phyloP scores from a whole-genome alignment of 441 rosid genomes.

The Gossypium davidsonii region DNA sequence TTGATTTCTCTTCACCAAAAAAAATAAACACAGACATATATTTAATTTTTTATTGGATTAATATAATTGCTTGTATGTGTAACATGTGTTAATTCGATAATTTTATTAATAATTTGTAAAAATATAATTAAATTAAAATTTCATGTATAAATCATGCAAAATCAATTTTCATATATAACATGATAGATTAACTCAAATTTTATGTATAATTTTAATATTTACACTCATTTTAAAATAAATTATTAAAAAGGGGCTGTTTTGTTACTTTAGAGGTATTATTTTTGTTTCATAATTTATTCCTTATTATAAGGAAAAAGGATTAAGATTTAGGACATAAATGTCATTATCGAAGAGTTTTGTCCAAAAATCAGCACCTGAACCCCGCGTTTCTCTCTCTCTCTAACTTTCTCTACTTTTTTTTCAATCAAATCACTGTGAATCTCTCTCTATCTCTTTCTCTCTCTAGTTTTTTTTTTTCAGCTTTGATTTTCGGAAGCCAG shows the following conservation, averaged over 20 bases:
- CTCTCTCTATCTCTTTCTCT: conserved; percentile 8
- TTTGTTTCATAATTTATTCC: neutral
- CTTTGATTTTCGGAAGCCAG: neutral
- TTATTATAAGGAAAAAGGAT: conserved; percentile 9
- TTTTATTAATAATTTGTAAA: no score
- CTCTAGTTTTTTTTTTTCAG: conserved; percentile 14
- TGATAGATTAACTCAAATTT: no score
- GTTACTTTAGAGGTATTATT: conserved; percentile 13
- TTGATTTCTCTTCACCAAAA: no score
- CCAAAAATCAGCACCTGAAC: conserved; percentile 21
- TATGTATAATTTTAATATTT: no score
- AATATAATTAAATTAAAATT: no score
- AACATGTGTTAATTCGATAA: no score
- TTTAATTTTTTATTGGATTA: no score
- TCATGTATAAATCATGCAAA: fast-evolving
- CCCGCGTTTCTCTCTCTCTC: conserved; percentile 34
- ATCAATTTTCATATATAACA: no score
- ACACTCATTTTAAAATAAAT: no score
- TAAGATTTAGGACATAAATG: conserved; percentile 18
- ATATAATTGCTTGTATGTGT: no score
- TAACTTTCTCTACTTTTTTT: conserved; percentile 21
- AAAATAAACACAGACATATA: no score
- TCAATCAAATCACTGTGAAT: conserved; percentile 31
- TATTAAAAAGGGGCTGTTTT: neutral
- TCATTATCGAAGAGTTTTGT: conserved; percentile 23